Evolutionary conservation across 768 basidiomycete species (phyloP).

Genomic region (Panaeolus cyanescens): DNA sequence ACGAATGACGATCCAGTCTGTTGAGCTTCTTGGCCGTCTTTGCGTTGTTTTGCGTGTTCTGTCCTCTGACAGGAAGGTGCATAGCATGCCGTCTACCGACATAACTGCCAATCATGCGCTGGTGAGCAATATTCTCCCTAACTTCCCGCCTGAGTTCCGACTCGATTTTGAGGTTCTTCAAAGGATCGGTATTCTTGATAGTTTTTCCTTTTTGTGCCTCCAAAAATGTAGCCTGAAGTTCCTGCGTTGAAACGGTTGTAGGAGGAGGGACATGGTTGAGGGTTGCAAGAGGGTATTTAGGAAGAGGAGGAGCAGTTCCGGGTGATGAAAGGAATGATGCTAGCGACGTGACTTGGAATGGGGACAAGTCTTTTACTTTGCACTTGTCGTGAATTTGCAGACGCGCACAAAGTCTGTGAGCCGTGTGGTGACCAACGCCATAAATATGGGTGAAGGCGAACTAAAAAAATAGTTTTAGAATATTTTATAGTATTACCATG

Average conservation of each 20-base stretch:
- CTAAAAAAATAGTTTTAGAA: slow-evolving; percentile 39
- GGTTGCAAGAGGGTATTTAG: slow-evolving; percentile 66
- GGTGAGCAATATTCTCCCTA: slow-evolving; percentile 90
- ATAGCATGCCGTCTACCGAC: slow-evolving; percentile 92
- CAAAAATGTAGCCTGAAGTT: slow-evolving; percentile 42
- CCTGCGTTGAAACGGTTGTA: slow-evolving; percentile 38
- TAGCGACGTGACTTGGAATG: slow-evolving; percentile 87
- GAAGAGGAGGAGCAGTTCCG: slow-evolving; percentile 66
- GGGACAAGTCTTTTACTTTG: slow-evolving; percentile 79
- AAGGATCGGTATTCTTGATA: slow-evolving; percentile 49
- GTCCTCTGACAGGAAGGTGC: slow-evolving; percentile 92
- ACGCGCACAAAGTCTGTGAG: slow-evolving; percentile 85
- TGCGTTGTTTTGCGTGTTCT: slow-evolving; percentile 90
- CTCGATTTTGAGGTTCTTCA: slow-evolving; percentile 83
- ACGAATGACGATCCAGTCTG: slow-evolving; percentile 62
- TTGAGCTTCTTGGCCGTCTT: slow-evolving; percentile 91
- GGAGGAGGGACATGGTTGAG: slow-evolving; percentile 51
- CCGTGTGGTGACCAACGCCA: slow-evolving; percentile 77
- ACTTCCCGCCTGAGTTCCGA: slow-evolving; percentile 81
- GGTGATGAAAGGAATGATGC: slow-evolving; percentile 95
- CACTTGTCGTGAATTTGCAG: slow-evolving; percentile 88
- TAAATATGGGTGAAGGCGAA: slow-evolving; percentile 90
- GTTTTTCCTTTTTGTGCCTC: slow-evolving; percentile 34
- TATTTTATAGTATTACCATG: background rate
- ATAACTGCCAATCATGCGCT: slow-evolving; percentile 93